These are phyloP conservation scores for Asterella californica DNA, from an alignment of 225 moss, liverwort and hornwort species.

Conservation along the genomic window DNA sequence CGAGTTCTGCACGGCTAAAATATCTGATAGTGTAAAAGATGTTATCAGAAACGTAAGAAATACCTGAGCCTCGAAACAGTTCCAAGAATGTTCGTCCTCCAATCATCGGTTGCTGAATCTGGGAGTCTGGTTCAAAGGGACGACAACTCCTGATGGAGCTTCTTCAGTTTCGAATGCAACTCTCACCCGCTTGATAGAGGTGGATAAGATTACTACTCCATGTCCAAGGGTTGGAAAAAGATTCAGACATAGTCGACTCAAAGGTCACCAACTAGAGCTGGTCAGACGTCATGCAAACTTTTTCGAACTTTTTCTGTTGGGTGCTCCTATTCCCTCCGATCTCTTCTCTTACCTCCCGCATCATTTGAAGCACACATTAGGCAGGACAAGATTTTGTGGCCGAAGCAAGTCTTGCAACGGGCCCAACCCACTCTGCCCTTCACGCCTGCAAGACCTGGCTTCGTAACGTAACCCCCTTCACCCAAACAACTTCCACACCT, in stretches of 20 bases:
- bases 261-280: not conserved
- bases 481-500: constrained; percentile 72
- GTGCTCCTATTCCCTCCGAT: not conserved
- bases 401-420: constrained; percentile 66
- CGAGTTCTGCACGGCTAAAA: not conserved
- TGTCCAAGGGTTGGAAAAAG: not conserved
- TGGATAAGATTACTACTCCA: not conserved
- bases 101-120: not conserved
- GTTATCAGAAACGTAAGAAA: not conserved
- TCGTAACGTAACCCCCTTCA: constrained; percentile 65
- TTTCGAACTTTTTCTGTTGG: not conserved
- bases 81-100: not conserved
- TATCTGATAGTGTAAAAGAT: not conserved
- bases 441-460: constrained; percentile 65
- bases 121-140: constrained; percentile 1
- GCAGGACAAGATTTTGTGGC: constrained; percentile 50
- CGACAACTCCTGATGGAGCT: not conserved
- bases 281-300: not conserved
- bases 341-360: constrained; percentile 1
- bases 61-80: not conserved
- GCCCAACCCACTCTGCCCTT: constrained; percentile 74
- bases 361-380: constrained; percentile 40
- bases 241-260: not conserved
- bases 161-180: not conserved
- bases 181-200: not conserved